Evolutionary conservation across 2,329 filamentous ascomycete genomes (phyloP).

Genomic region (Thermothelomyces thermophilus): DNA sequence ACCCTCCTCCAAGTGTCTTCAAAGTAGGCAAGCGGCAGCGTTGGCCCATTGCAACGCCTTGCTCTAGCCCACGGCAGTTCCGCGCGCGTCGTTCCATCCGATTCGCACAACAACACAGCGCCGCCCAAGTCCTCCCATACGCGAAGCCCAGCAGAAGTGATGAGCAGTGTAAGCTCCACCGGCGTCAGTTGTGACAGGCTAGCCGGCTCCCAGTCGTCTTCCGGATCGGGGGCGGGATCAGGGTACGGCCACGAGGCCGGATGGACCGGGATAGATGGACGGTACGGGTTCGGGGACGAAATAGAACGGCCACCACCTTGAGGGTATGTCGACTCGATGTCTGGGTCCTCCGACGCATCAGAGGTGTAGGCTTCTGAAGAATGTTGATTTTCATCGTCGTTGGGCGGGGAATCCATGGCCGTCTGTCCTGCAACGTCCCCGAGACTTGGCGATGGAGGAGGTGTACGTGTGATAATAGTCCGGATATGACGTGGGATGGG

Average conservation of each 20-base stretch:
- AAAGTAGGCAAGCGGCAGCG: neutral
- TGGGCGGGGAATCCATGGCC: neutral
- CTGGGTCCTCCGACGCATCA: neutral
- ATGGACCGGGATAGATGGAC: neutral
- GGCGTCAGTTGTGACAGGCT: neutral
- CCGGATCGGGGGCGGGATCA: neutral
- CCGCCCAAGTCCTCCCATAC: neutral
- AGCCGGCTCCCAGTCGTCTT: neutral
- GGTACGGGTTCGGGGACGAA: neutral
- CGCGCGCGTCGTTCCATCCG: neutral
- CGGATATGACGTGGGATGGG: neutral
- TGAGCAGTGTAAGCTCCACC: neutral
- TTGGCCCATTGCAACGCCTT: neutral
- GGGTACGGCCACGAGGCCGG: neutral
- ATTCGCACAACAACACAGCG: neutral
- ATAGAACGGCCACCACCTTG: neutral
- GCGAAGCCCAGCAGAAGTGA: neutral
- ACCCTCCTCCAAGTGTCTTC: neutral
- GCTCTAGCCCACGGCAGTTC: neutral
- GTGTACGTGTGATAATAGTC: too few relatives aligned
- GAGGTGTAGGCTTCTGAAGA: neutral
- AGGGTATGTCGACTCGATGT: neutral
- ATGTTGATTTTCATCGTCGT: neutral
- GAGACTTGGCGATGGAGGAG: neutral
- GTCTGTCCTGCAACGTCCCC: too few relatives aligned